Evolutionary conservation across 2,329 filamentous ascomycete genomes (phyloP).

Genomic region (Sarocladiaceae sp.): DNA sequence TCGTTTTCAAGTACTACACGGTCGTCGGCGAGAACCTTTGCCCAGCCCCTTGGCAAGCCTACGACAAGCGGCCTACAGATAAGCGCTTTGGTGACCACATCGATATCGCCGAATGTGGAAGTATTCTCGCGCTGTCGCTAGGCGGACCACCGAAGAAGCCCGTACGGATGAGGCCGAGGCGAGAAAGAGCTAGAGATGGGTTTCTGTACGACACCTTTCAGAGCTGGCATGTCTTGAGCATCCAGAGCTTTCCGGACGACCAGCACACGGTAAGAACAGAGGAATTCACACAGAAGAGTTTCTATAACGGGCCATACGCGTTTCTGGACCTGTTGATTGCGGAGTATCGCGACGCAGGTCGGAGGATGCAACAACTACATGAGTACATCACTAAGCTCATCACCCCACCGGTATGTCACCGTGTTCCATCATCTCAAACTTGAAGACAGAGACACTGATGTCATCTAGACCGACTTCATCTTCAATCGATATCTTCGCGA

Average conservation of each 20-base stretch:
- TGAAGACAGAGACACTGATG: not conserved
- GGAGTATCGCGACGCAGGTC: constrained; percentile 55
- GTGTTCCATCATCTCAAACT: not conserved
- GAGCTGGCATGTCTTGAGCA: constrained; percentile 53
- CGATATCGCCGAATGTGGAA: constrained; percentile 52
- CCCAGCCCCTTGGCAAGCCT: constrained; percentile 54
- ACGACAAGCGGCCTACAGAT: constrained; percentile 39
- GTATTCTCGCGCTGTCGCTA: constrained; percentile 52
- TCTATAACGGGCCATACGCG: constrained; percentile 54
- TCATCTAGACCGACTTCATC: constrained; percentile 43
- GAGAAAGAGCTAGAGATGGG: constrained; percentile 42
- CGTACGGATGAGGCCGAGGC: constrained; percentile 39
- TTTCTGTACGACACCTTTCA: constrained; percentile 52
- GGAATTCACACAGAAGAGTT: constrained; percentile 45
- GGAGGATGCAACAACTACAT: constrained; percentile 51
- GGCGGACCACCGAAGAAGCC: constrained; percentile 43
- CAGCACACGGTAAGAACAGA: constrained; percentile 49
- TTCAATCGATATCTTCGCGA: constrained; percentile 50
- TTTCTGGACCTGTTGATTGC: constrained; percentile 52
- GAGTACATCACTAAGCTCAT: constrained; percentile 51
- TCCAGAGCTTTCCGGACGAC: constrained; percentile 55
- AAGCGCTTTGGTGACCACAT: constrained; percentile 42
- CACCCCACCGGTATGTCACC: constrained; percentile 41
- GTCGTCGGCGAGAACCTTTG: constrained; percentile 48
- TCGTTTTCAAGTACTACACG: constrained; percentile 61